Percentiles rank a stretch among this genome's conserved stretches.
Conservation (phyloP, 805 yeast species). For the Metschnikowia arizonensis region DNA sequence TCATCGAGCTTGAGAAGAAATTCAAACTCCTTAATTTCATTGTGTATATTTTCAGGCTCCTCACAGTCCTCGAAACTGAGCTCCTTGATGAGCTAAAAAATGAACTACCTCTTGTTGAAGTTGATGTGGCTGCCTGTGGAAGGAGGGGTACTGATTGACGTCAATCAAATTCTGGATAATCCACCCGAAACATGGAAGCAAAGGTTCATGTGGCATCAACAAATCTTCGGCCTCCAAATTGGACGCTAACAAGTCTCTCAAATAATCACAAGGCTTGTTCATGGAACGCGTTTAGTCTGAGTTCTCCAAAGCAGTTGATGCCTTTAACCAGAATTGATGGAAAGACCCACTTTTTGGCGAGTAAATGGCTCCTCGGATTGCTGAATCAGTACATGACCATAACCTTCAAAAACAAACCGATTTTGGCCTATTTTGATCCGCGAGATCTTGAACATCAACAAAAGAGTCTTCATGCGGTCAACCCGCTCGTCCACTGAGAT, state of each 20-base stretch:
- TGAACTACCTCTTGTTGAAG: slow-evolving; percentile 64
- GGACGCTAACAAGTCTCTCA: slow-evolving; percentile 31
- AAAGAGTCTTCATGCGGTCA: slow-evolving; percentile 62
- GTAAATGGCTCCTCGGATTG: slow-evolving; percentile 66
- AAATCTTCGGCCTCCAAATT: slow-evolving; percentile 26
- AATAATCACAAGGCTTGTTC: slow-evolving; percentile 22
- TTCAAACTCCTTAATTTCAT: slow-evolving; percentile 44
- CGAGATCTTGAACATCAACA: slow-evolving; percentile 61
- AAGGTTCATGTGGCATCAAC: slow-evolving; percentile 36
- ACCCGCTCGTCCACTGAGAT: slow-evolving; percentile 57
- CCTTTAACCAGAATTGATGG: slow-evolving; percentile 64
- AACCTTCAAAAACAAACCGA: slow-evolving; percentile 39
- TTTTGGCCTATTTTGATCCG: slow-evolving; percentile 61
- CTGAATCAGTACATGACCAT: slow-evolving; percentile 72
- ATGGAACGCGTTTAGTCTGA: slow-evolving; percentile 8
- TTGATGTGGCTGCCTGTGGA: slow-evolving; percentile 66
- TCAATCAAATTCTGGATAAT: slow-evolving; percentile 74
- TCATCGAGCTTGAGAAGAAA: slow-evolving; percentile 49
- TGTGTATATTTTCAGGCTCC: slow-evolving; percentile 19
- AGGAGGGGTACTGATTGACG: slow-evolving; percentile 60
- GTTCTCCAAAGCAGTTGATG: slow-evolving; percentile 34
- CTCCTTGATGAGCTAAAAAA: slow-evolving; percentile 37
- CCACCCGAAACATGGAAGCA: slow-evolving; percentile 93
- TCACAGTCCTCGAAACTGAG: slow-evolving; percentile 36
- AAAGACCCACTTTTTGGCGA: slow-evolving; percentile 77